phyloP scores from a whole-genome alignment of 495 filamentous ascomycete species.

The Penicillium roqueforti region DNA sequence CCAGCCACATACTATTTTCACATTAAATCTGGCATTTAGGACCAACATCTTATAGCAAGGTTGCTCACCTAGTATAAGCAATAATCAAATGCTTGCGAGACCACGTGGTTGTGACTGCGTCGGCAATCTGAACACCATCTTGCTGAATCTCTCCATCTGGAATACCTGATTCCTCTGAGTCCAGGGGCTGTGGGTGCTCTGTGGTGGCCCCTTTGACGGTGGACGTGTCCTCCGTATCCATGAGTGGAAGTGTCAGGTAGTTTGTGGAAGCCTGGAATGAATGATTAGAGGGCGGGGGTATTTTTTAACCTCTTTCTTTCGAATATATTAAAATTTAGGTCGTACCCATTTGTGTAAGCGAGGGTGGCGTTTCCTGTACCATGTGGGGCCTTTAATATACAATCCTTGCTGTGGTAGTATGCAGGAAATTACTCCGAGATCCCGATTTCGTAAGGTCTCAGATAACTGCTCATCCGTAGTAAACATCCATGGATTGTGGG shows the following conservation, averaged over 20 bases:
- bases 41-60: neutral
- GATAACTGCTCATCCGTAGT: too few species aligned
- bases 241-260: neutral
- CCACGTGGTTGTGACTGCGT: conserved; percentile 26
- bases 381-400: neutral
- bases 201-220: neutral
- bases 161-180: neutral
- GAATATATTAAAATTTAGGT: neutral
- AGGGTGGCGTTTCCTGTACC: neutral
- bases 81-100: conserved; percentile 19
- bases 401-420: too few species aligned
- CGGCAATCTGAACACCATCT: conserved; percentile 26
- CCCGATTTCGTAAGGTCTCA: too few species aligned
- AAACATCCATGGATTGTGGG: neutral
- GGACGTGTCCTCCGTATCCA: neutral
- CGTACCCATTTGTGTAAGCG: neutral
- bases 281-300: neutral
- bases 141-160: conserved; percentile 8
- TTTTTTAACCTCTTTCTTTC: neutral
- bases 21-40: neutral
- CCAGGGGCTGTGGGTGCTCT: neutral
- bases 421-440: neutral
- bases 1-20: conserved; percentile 24
- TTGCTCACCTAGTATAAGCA: conserved; percentile 22
- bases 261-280: neutral